phyloP scores from a whole-genome alignment of 2,329 filamentous ascomycete genomes.

The Aspergillus sp. region DNA sequence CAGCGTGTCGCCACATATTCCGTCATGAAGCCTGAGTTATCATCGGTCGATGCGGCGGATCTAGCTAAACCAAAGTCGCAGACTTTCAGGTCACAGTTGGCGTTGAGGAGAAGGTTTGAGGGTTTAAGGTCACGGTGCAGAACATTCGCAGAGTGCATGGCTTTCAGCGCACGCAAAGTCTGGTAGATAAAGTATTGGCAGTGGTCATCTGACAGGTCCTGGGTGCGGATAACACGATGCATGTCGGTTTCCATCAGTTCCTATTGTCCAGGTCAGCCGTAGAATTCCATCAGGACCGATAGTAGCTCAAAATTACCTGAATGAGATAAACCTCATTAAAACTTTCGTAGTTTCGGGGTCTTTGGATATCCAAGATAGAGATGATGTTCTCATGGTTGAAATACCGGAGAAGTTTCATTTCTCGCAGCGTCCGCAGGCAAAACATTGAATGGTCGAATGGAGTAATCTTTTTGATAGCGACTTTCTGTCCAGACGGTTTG shows the following conservation, averaged over 20 bases:
- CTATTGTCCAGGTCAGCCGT: constrained; percentile 50
- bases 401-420: constrained; percentile 98
- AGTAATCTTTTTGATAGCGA: constrained; percentile 99
- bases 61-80: constrained; percentile 97
- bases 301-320: constrained; percentile 65
- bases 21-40: constrained; percentile 99
- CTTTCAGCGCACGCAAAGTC: constrained; percentile 94
- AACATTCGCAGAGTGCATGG: constrained; percentile 99
- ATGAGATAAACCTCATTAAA: constrained; percentile 99
- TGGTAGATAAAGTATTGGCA: constrained; percentile 99
- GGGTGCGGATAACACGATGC: constrained; percentile 97
- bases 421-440: constrained; percentile 90
- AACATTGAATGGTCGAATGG: constrained; percentile 99
- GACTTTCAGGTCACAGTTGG: constrained; percentile 98
- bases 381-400: constrained; percentile 99
- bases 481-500: constrained; percentile 97
- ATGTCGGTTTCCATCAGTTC: constrained; percentile 99
- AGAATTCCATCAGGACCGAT: background rate
- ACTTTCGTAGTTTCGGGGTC: constrained; percentile 91
- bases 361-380: constrained; percentile 98
- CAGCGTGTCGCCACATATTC: constrained; percentile 99
- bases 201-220: constrained; percentile 97
- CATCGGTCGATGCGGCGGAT: constrained; percentile 94
- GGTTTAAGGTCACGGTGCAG: constrained; percentile 97
- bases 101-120: constrained; percentile 94